These are phyloP conservation scores for Isatis tinctoria DNA, from an alignment of 345 rosid genomes.

Conservation along the genomic window DNA sequence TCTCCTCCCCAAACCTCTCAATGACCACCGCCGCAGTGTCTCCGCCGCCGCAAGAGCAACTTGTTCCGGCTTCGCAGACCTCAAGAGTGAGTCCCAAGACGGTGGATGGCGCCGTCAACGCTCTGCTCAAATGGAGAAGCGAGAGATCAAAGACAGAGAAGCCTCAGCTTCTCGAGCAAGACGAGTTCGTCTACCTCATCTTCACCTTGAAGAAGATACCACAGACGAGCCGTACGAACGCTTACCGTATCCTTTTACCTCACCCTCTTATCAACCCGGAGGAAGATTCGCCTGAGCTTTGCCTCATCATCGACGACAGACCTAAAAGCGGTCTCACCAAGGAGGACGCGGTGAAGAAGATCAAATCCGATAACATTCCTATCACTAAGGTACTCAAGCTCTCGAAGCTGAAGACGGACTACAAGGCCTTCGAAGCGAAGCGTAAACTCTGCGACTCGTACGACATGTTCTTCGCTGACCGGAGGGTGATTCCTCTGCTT, in stretches of 20 bases:
- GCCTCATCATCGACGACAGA: conserved; percentile 72
- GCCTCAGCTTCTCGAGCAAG: conserved; percentile 65
- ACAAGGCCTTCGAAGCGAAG: conserved; percentile 21
- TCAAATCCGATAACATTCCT: conserved; percentile 56
- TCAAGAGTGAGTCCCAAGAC: conserved; percentile 34
- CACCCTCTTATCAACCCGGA: conserved; percentile 39
- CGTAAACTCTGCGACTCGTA: conserved; percentile 36
- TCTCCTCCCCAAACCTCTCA: background rate
- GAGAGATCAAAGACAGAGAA: conserved; percentile 43
- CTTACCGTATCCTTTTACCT: conserved; percentile 53
- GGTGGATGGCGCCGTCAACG: conserved; percentile 40
- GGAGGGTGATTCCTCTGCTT: conserved; percentile 39
- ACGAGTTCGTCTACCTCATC: conserved; percentile 58
- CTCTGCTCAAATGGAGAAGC: conserved; percentile 54
- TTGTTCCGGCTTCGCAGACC: background rate
- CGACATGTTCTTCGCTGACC: conserved; percentile 31
- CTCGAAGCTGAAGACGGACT: conserved; percentile 44
- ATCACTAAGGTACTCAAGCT: conserved; percentile 59
- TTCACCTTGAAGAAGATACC: conserved; percentile 68
- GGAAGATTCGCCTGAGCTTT: conserved; percentile 49
- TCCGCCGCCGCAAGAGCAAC: conserved; percentile 18
- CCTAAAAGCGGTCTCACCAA: conserved; percentile 61
- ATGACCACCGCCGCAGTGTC: conserved; percentile 28
- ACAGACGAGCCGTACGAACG: conserved; percentile 44
- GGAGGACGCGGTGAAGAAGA: conserved; percentile 56